These are phyloP conservation scores for Blastocystis sp. DNA, from an alignment of 352 stramenopile species.

Conservation along the genomic window DNA sequence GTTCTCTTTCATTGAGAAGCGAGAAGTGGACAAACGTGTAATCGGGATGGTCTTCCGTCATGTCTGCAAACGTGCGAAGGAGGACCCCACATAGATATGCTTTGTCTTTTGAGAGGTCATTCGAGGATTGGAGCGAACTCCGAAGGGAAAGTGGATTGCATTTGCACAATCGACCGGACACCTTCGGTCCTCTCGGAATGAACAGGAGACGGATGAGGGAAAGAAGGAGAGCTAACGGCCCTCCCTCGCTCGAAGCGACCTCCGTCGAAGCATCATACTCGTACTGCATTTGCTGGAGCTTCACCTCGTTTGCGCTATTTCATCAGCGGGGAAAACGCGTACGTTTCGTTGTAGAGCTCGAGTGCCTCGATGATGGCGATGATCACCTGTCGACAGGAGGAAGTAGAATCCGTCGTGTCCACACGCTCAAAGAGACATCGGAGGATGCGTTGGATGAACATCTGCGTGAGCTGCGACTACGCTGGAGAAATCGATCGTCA, in stretches of 20 bases:
- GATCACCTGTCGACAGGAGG: background rate
- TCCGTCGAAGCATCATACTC: background rate
- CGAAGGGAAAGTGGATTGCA: too few relatives aligned
- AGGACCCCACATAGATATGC: background rate
- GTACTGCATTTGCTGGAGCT: background rate
- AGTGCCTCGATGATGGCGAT: background rate
- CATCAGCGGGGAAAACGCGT: background rate
- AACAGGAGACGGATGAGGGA: conserved; percentile 30
- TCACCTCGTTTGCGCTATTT: background rate
- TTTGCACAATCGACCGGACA: too few relatives aligned
- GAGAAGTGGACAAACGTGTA: background rate
- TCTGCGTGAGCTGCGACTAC: background rate
- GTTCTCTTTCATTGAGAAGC: background rate
- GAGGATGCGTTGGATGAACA: conserved; percentile 18
- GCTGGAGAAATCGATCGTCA: background rate
- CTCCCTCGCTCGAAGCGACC: background rate
- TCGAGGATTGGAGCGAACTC: too few relatives aligned
- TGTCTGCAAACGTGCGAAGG: background rate
- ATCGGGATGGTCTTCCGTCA: conserved; percentile 34
- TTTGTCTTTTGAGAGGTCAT: background rate
- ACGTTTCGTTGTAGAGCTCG: conserved; percentile 38
- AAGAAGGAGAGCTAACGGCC: background rate
- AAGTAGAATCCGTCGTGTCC: background rate
- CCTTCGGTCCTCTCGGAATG: background rate
- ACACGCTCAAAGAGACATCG: background rate